phyloP scores from a whole-genome alignment of 2,329 filamentous ascomycete genomes.

The Epicoccum nigrum region DNA sequence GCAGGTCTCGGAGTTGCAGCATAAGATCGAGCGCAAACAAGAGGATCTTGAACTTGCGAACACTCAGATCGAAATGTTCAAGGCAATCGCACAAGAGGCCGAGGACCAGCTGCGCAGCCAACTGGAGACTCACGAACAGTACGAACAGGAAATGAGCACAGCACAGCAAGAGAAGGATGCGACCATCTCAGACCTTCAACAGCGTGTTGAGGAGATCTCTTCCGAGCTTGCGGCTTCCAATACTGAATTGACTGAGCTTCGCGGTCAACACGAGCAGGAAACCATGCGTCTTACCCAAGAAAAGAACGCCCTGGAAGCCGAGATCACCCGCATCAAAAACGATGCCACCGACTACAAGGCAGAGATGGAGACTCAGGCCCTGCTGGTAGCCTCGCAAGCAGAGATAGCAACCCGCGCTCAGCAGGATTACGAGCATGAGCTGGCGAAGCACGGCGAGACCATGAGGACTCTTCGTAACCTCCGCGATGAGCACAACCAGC shows the following conservation, averaged over 20 bases:
- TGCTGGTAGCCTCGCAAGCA: constrained; percentile 90
- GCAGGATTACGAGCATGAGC: constrained; percentile 91
- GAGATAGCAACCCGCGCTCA: constrained; percentile 93
- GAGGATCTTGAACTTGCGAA: constrained; percentile 82
- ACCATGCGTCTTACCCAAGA: constrained; percentile 77
- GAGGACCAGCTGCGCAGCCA: constrained; percentile 87
- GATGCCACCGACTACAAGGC: constrained; percentile 80
- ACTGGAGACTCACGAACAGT: constrained; percentile 73
- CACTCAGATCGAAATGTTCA: constrained; percentile 84
- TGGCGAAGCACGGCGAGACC: constrained; percentile 95
- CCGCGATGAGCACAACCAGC: constrained; percentile 78
- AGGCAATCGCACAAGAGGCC: constrained; percentile 80
- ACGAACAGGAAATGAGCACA: constrained; percentile 79
- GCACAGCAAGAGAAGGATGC: constrained; percentile 77
- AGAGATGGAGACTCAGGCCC: constrained; percentile 82
- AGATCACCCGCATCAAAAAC: constrained; percentile 81
- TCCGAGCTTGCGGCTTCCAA: constrained; percentile 82
- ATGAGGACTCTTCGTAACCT: constrained; percentile 81
- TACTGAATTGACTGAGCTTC: constrained; percentile 77
- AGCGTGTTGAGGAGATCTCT: constrained; percentile 82
- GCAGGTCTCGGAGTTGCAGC: constrained; percentile 84
- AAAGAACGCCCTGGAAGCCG: constrained; percentile 76
- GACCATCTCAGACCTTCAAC: constrained; percentile 79
- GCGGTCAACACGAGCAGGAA: constrained; percentile 79
- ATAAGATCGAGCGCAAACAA: constrained; percentile 80